Evolutionary conservation across 2,329 filamentous ascomycete genomes (phyloP).

Genomic region (Basipetospora chlamydospora): DNA sequence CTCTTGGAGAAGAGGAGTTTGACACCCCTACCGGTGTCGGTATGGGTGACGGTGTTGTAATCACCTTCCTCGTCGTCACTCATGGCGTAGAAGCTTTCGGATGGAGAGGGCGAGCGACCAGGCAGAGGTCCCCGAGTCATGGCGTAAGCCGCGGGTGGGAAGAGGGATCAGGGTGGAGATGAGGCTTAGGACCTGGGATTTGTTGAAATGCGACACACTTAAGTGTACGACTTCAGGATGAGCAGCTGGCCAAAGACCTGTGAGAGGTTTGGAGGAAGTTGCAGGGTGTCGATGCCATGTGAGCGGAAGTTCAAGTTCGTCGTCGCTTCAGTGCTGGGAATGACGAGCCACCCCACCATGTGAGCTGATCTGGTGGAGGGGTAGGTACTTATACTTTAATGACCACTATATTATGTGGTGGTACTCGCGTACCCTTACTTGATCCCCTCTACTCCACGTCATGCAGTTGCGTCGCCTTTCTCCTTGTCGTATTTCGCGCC

Average conservation of each 20-base stretch:
- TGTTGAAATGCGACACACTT: too few relatives aligned
- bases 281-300: too few relatives aligned
- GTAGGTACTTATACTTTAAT: neutral
- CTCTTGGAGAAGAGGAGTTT: constrained; percentile 93
- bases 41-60: constrained; percentile 85
- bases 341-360: too few relatives aligned
- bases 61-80: constrained; percentile 93
- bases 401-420: neutral
- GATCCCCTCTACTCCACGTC: neutral
- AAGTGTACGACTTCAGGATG: too few relatives aligned
- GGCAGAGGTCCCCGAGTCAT: constrained; percentile 9
- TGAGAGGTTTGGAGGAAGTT: neutral
- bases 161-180: neutral
- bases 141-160: constrained; percentile 7
- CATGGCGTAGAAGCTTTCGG: constrained; percentile 84
- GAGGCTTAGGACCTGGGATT: neutral
- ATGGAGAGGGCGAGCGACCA: constrained; percentile 47
- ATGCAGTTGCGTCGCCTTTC: constrained; percentile 8
- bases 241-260: too few relatives aligned
- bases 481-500: too few relatives aligned
- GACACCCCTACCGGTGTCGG: constrained; percentile 63
- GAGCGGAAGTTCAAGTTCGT: too few relatives aligned
- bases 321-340: too few relatives aligned
- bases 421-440: neutral
- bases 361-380: neutral